Base-by-base conservation (phyloP, 805 yeast species). In the Candida argentea region DNA sequence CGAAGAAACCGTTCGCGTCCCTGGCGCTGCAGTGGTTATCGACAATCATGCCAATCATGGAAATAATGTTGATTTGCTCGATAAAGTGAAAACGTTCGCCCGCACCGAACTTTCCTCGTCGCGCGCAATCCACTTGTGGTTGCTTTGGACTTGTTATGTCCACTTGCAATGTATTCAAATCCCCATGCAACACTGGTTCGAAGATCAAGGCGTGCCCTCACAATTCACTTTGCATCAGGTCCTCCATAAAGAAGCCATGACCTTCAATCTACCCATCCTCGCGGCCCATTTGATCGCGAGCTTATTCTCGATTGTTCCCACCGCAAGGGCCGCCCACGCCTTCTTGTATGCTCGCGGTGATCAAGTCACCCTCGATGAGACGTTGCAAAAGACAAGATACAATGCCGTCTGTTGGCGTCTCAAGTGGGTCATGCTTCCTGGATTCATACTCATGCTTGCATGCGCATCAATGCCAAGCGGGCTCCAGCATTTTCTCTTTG, bases 121-220 rank as follows among this genome's bases (percentile, higher is more conserved):
- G 10, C 20, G 9, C 10, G 20, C 20, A 8, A 8, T 18, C 20
- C 7, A 7, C 10, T 18, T 38, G 9, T 44, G 51, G 48, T 15
- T 35, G 3, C 7, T 30, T 2, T 49, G 55, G 54, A 27, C 37
- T 8, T 16, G 35, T 8, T 24, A 37, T 14, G 40, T 45, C 5
- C 55, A 50, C 27, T 35, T 31, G 9, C 26, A 40, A 14, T 44
- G 40, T 19, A 34, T 50, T 16, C 51, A 48, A 23, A 25, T 42
- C 5, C 52, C 55, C 5, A 23, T 35, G 31, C 32, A 25, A 25
- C 36, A 15, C 25, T 34, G 13, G 12, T 26, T 16, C 17, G 24
- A 32, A 4, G n/a, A n/a, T n/a, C n/a, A n/a, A n/a, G n/a, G n/a
- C n/a, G n/a, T n/a, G n/a, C n/a, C n/a, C n/a, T n/a, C 7, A 4